phyloP scores from a whole-genome alignment of 1,284 basidiomycete genomes.

The Apiotrichum montevideense region DNA sequence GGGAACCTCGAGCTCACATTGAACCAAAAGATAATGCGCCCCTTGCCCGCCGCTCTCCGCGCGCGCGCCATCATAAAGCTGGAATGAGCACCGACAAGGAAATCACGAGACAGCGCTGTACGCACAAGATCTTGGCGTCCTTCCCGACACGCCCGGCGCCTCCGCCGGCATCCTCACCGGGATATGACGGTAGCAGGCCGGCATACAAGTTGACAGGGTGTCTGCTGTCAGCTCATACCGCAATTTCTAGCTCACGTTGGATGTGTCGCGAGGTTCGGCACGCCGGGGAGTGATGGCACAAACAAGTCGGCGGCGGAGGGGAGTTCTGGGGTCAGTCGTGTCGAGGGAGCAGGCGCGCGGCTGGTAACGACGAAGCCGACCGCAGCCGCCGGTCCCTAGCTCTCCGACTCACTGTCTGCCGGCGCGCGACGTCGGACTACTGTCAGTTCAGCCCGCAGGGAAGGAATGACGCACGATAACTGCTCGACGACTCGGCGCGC shows the following conservation, averaged over 20 bases:
- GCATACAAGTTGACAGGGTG: slow-evolving; percentile 73
- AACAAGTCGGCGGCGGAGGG: slow-evolving; percentile 72
- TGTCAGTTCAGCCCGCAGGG: too few species aligned
- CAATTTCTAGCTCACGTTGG: slow-evolving; percentile 36
- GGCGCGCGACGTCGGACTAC: too few species aligned
- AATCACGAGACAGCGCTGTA: background rate
- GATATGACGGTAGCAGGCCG: slow-evolving; percentile 74
- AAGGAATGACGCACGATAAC: too few species aligned
- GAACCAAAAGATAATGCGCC: slow-evolving; percentile 91
- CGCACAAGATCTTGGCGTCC: slow-evolving; percentile 46
- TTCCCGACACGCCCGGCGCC: slow-evolving; percentile 39
- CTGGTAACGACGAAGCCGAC: too few species aligned
- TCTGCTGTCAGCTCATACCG: slow-evolving; percentile 24
- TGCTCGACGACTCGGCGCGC: too few species aligned
- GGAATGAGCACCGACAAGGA: background rate
- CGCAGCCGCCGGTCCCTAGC: too few species aligned
- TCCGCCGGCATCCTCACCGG: slow-evolving; percentile 50
- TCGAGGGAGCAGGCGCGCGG: too few species aligned
- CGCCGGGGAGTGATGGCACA: slow-evolving; percentile 66
- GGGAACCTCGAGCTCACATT: slow-evolving; percentile 58
- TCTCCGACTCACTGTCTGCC: too few species aligned
- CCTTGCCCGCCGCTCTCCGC: slow-evolving; percentile 74
- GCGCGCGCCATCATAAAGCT: slow-evolving; percentile 87
- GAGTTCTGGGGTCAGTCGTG: slow-evolving; percentile 16
- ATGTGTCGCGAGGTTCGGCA: slow-evolving; percentile 54